Evolutionary conservation across 805 yeast genomes (phyloP).

Genomic region (Cyberlindnera maclurae): DNA sequence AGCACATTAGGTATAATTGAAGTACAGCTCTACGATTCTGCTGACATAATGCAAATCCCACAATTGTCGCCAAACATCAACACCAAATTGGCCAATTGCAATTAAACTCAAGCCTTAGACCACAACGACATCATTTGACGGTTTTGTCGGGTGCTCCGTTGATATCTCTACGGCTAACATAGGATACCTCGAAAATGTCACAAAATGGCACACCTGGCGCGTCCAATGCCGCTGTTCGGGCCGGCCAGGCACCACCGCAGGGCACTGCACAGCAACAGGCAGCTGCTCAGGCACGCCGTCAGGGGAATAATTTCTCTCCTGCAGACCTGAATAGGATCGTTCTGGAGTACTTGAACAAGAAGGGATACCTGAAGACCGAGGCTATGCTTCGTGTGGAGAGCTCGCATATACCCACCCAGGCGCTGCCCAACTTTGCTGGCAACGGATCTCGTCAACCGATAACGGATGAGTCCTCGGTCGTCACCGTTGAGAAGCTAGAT

Average conservation of each 20-base stretch:
- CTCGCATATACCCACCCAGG: slow-evolving; percentile 50
- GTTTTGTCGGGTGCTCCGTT: neutral
- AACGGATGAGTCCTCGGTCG: slow-evolving; percentile 13
- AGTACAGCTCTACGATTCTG: too few relatives aligned
- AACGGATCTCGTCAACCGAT: slow-evolving; percentile 13
- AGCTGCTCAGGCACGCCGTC: slow-evolving; percentile 18
- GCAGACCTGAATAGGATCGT: slow-evolving; percentile 90
- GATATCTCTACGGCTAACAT: neutral
- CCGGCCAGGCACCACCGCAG: neutral
- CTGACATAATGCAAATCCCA: too few relatives aligned
- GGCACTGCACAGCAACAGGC: slow-evolving; percentile 3
- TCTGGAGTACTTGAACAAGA: slow-evolving; percentile 83
- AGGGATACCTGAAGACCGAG: slow-evolving; percentile 92
- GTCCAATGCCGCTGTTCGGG: neutral
- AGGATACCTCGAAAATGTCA: neutral
- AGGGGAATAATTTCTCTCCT: slow-evolving; percentile 49
- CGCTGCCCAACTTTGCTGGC: slow-evolving; percentile 26
- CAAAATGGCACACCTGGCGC: neutral
- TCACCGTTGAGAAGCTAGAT: slow-evolving; percentile 21
- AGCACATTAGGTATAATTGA: too few relatives aligned
- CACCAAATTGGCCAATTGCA: too few relatives aligned
- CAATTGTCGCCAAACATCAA: too few relatives aligned
- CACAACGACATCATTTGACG: too few relatives aligned
- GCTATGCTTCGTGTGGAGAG: slow-evolving; percentile 88
- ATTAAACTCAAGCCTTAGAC: too few relatives aligned